Percentiles rank a stretch among this genome's conserved stretches.
phyloP scores from a whole-genome alignment of 2,329 filamentous ascomycete species.

The Ophiocordyceps robertsii region DNA sequence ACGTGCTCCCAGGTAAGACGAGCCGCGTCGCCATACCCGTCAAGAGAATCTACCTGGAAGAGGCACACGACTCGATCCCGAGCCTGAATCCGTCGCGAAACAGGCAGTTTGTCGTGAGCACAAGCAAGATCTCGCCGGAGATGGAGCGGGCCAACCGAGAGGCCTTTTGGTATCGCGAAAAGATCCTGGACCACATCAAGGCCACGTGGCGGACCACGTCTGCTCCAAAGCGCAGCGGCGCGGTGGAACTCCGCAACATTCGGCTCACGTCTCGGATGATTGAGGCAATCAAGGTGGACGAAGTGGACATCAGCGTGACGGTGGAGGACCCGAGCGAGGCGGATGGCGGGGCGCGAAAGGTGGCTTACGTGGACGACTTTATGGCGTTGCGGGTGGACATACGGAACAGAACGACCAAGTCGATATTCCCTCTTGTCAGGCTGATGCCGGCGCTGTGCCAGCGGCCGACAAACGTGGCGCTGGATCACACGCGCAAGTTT shows the following conservation, averaged over 20 bases:
- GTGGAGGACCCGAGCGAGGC: conserved; percentile 24
- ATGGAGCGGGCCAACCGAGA: conserved; percentile 66
- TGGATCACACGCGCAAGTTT: conserved; percentile 72
- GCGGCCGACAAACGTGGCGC: conserved; percentile 55
- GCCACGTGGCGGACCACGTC: conserved; percentile 56
- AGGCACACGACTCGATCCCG: conserved; percentile 66
- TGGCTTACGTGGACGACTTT: conserved; percentile 37
- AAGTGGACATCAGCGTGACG: conserved; percentile 54
- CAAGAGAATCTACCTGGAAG: conserved; percentile 60
- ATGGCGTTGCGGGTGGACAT: conserved; percentile 57
- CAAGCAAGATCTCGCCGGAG: conserved; percentile 65
- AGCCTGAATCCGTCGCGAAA: conserved; percentile 69
- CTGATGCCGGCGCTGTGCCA: conserved; percentile 66
- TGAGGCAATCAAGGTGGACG: conserved; percentile 68
- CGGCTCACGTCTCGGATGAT: conserved; percentile 67
- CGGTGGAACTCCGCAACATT: conserved; percentile 64
- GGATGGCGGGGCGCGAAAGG: conserved; percentile 8
- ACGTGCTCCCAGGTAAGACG: conserved; percentile 53
- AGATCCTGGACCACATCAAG: conserved; percentile 55
- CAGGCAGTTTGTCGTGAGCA: conserved; percentile 84
- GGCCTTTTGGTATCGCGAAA: conserved; percentile 84
- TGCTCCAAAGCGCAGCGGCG: conserved; percentile 42
- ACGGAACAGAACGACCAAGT: conserved; percentile 55
- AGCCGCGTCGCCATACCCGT: conserved; percentile 65
- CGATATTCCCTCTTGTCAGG: conserved; percentile 60